Base-by-base conservation (phyloP, 2,329 filamentous ascomycete genomes). In the Fusarium robinianum region DNA sequence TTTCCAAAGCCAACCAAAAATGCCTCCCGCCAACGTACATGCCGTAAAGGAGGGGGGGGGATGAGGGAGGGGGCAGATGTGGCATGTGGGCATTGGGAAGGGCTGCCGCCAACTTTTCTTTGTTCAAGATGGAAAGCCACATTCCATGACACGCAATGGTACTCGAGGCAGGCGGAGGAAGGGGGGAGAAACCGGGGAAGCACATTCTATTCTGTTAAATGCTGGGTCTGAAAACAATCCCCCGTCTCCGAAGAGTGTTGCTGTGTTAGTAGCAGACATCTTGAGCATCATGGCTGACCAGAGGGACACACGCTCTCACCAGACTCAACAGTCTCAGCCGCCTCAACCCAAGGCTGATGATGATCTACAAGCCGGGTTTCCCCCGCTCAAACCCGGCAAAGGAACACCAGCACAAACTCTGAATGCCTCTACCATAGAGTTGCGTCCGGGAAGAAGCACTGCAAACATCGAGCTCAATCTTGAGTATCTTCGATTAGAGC, bases 381-480 rank as follows among this genome's bases (percentile, higher is more conserved):
- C 30, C 16, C 11, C 14, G 2, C 12, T 23, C 27, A 40, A 26
- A 17, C 14, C 8, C 15, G 6, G 5, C 8, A 34, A 5, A 25
- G 17, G 41, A 36, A 38, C 15, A 11, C n/a, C n/a, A 5, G 10
- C 9, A 11, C 12, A 25, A 5, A n/a, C 17, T 5, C 11, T 31
- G 5, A 21, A 22, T 17, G 16, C 12, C 19, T 10, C 30, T 3
- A 16, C 14, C 6, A 10, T 5, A 4, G 15, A 26, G 36, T 60
- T 47, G 55, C 52, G 57, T 9, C 57, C 57, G 10, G 55, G 55
- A 7, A 49, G 55, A 44, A 41, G 45, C 14, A 11, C 31, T 8
- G 47, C 46, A 16, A 60, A 60, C 31, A 34, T 27, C 24, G 57
- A 44, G 22, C 55, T 52, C 22, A 60, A 60, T 30, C 29, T 56